Base-by-base conservation (phyloP, 2,329 filamentous ascomycete species). In the Neodidymelliopsis sp. region DNA sequence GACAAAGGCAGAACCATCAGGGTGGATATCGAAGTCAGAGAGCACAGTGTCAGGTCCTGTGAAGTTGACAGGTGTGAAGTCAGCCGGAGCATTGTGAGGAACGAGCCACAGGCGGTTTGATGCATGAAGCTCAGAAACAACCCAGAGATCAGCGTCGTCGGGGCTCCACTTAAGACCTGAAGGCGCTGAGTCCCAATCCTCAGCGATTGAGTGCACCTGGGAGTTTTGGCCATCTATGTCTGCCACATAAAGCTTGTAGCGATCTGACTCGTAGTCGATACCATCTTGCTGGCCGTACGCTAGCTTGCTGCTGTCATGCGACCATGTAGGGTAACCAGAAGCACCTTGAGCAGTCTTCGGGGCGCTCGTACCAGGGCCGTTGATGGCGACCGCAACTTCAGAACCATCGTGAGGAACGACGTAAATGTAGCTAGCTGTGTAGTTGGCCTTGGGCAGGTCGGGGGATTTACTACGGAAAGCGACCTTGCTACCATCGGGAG, bases 371-470 rank as follows among this genome's bases (percentile, higher is more conserved):
- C 60, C 62, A 16, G 69, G 69, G 2, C 69, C 69, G 13, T 70
- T 70, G 47, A 72, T 46, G 1, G 65, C 47, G 5, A 69, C 67
- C 11, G 69, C 60, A 5, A 62, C 60, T 31, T 63, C 56, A 59
- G 88, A 91, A 10, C 81, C 84, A 44, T 80, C 78, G 33, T 93
- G 77, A 0, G 87, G 83, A 1, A 89, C 81, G 34, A 87, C 83
- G 72, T 94, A 96, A 29, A 95, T 81, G 66, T 94, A 89, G 8
- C 87, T 87, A 59, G 92, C 92, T 6, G 91, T 96, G 72, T 88
- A 85, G 55, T 89, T 83, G 0, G 89, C 88, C 7, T 84, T 85
- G 58, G 88, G 84, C 10, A 91, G 73, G 12, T 84, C 76, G 0
- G 89, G 89, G 58, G 91, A 89, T 60, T 90, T 90, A 16, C 88